Base-by-base conservation (phyloP, 805 yeast genomes). In the Saccharomycopsis olivae region DNA sequence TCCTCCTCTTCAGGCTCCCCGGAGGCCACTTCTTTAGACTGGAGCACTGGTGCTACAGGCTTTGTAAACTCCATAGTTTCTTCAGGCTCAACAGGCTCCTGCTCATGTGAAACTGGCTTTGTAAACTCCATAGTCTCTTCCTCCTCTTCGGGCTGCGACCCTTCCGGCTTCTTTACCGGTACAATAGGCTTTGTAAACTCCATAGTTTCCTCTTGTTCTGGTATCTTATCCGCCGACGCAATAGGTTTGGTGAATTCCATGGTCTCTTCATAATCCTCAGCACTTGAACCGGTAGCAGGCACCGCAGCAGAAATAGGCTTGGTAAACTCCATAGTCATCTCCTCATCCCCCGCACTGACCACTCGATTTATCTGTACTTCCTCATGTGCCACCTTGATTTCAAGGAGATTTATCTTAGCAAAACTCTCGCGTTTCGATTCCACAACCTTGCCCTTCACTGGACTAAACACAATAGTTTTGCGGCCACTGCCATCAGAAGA, bases 91-190 rank as follows among this genome's bases (percentile, higher is more conserved):
- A 34, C 36, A n/a, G 35, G 36, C n/a, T 40, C 36, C 13, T 29
- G 15, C 5, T 36, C 13, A 11, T 16, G 13, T 5, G 4, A n/a
- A 14, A 9, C 23, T 33, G 24, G 34, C 15, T 27, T 30, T 6
- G 43, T 43, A 30, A 43, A 16, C 17, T 42, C 41, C 34, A 34
- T 46, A 9, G 54, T 51, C 19, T 44, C 27, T 10, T 50, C 51
- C 45, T n/a, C n/a, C n/a, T n/a, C n/a, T 41, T 50, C 4, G 48
- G n/a, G 31, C 18, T n/a, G n/a, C n/a, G n/a, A n/a, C n/a, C n/a
- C n/a, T n/a, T n/a, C n/a, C n/a, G n/a, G 36, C 29, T 16, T 43
- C 48, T 19, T 41, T 40, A 13, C 23, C 27, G 27, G 16, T 33
- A 10, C 33, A 28, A 28, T 28, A 9, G 44, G 44, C 15, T 40